Conservation (phyloP, 2,329 filamentous ascomycete species). For the Phoma sp. region DNA sequence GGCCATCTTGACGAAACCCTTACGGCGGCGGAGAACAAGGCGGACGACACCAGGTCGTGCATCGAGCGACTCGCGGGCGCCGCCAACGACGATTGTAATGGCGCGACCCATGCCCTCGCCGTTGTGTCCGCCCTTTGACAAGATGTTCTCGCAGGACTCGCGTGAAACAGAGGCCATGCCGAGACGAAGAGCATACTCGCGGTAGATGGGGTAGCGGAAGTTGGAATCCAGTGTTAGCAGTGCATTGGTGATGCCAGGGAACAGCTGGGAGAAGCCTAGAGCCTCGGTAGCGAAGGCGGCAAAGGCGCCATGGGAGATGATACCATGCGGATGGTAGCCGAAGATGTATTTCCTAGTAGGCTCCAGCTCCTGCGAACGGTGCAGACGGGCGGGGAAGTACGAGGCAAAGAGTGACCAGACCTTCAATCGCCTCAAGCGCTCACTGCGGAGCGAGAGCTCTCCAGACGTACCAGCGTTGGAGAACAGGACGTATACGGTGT, state of each 20-base stretch:
- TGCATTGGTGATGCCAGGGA: slow-evolving; percentile 94
- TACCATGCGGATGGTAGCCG: slow-evolving; percentile 96
- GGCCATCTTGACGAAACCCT: slow-evolving; percentile 93
- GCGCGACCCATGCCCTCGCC: slow-evolving; percentile 89
- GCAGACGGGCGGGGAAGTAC: slow-evolving; percentile 89
- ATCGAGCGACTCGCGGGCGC: slow-evolving; percentile 89
- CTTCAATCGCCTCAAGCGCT: slow-evolving; percentile 74
- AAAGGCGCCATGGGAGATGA: slow-evolving; percentile 96
- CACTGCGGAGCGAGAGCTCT: slow-evolving; percentile 74
- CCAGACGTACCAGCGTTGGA: slow-evolving; percentile 81
- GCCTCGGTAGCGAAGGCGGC: slow-evolving; percentile 90
- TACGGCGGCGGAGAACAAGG: slow-evolving; percentile 81
- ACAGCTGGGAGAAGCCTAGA: slow-evolving; percentile 83
- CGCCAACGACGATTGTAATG: slow-evolving; percentile 94
- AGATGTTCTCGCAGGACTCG: slow-evolving; percentile 87
- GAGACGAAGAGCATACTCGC: slow-evolving; percentile 91
- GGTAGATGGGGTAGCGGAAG: slow-evolving; percentile 91
- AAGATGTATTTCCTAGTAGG: slow-evolving; percentile 93
- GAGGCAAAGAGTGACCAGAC: slow-evolving; percentile 90
- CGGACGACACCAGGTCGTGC: slow-evolving; percentile 79
- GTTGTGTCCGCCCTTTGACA: slow-evolving; percentile 80
- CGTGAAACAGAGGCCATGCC: slow-evolving; percentile 89
- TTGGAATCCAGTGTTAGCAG: slow-evolving; percentile 94
- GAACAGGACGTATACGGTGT: slow-evolving; percentile 82
- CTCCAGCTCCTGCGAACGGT: slow-evolving; percentile 81